Percentiles rank a stretch among this genome's conserved stretches.
phyloP scores from a whole-genome alignment of 192 early-diverging fungal genomes.

The Umbelopsis sp. region DNA sequence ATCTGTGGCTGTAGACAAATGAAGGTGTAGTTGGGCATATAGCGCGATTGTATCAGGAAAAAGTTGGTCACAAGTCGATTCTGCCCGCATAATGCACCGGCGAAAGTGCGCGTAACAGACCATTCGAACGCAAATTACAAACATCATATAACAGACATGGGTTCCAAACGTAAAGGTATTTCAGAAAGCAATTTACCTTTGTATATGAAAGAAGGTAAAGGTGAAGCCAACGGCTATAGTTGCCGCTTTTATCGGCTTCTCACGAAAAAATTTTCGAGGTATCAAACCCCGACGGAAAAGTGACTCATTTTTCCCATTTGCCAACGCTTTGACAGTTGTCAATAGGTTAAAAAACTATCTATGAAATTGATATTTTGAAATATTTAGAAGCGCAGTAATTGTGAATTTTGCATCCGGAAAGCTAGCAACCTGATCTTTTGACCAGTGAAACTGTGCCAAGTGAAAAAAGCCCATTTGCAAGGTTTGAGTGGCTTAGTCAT shows the following conservation, averaged over 20 bases:
- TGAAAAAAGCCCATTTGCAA: slow-evolving; percentile 9
- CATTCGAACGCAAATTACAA: slow-evolving; percentile 40
- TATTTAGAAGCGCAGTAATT: not conserved
- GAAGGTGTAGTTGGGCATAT: not conserved
- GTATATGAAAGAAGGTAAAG: not conserved
- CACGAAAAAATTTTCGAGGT: not conserved
- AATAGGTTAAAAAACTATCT: not conserved
- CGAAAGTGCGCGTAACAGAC: slow-evolving; percentile 26
- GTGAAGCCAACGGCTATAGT: not conserved
- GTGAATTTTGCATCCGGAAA: not conserved
- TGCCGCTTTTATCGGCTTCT: not conserved
- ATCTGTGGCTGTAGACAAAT: not conserved
- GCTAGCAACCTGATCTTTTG: not conserved
- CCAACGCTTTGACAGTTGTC: too few relatives aligned
- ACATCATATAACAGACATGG: slow-evolving; percentile 25
- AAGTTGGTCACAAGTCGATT: slow-evolving; percentile 26
- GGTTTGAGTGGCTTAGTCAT: slow-evolving; percentile 17
- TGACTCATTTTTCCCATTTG: slow-evolving; percentile 9
- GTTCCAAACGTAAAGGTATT: not conserved
- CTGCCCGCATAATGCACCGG: slow-evolving; percentile 33
- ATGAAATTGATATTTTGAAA: not conserved
- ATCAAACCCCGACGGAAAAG: slow-evolving; percentile 12
- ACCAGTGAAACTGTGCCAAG: slow-evolving; percentile 21
- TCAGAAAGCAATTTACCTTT: not conserved
- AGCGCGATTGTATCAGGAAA: slow-evolving; percentile 7